Percentiles rank a stretch among this genome's conserved stretches.
phyloP scores from a whole-genome alignment of 164 flowering plant species.

The Kingdonia uniflora region DNA sequence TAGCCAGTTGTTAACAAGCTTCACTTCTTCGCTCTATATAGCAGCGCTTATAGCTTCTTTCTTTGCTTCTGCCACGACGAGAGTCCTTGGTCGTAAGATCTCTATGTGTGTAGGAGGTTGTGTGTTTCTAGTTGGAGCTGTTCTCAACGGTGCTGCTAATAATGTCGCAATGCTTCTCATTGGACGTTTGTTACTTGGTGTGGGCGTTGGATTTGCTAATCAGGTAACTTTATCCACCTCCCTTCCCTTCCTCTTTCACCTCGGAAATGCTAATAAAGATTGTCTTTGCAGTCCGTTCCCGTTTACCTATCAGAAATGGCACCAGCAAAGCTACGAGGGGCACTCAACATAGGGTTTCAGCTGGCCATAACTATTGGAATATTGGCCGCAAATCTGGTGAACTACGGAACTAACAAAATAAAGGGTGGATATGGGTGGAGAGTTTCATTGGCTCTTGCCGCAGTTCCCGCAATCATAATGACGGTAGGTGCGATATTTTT shows the following conservation, averaged over 20 bases:
- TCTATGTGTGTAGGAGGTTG: slow-evolving; percentile 19
- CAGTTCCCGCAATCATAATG: slow-evolving; percentile 6
- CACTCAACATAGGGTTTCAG: slow-evolving; percentile 8
- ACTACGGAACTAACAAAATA: slow-evolving; percentile 3
- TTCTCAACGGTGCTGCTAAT: slow-evolving; percentile 13
- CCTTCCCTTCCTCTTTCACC: background rate
- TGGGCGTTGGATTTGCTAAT: slow-evolving; percentile 16
- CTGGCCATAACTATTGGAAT: slow-evolving; percentile 6
- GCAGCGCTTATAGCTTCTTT: slow-evolving; percentile 15
- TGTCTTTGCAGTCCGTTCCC: slow-evolving; percentile 4
- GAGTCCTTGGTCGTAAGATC: slow-evolving; percentile 2
- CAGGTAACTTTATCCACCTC: slow-evolving; percentile 15
- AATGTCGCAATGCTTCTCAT: slow-evolving; percentile 20
- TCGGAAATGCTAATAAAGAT: no score
- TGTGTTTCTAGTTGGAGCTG: slow-evolving; percentile 15
- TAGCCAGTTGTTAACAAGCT: slow-evolving; percentile 7
- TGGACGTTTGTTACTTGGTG: slow-evolving; percentile 19
- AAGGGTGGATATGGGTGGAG: slow-evolving; percentile 5
- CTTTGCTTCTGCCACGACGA: slow-evolving; percentile 12
- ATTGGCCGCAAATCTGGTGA: slow-evolving; percentile 1
- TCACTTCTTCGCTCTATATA: slow-evolving; percentile 18
- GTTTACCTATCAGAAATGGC: slow-evolving; percentile 7
- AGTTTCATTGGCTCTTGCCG: slow-evolving; percentile 1
- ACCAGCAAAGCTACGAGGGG: slow-evolving; percentile 2
- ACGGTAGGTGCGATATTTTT: background rate